Base-by-base conservation (phyloP, 192 early-diverging fungal genomes). In the Coemansia sp. region DNA sequence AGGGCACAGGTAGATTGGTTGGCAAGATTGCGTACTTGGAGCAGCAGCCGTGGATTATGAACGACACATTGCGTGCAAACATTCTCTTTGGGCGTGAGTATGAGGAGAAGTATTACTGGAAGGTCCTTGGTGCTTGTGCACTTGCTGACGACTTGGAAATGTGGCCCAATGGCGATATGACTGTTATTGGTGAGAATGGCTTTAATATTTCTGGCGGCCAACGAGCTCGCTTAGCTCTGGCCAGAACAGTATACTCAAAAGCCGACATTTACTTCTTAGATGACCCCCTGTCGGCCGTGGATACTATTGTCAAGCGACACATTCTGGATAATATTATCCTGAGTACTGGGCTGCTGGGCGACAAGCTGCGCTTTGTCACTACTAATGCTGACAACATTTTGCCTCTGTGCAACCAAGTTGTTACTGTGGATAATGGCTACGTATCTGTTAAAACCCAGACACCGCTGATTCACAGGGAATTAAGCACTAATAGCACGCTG, bases 141-240 rank as follows among this genome's bases (percentile, higher is more conserved):
- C 66, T 92, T 11, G 79, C 72, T 23, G 81, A 85, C 9, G 92
- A 94, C 79, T 69, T 95, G 66, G 79, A 64, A 9, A 21, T 84
- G 18, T 75, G 91, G 70, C 71, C 86, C 21, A 76, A 81, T 16
- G 85, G 85, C 62, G 90, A 91, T 56, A 57, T 83, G 63, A 92
- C 91, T 0, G 86, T 90, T 42, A 87, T 91, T 70, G 90, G 87
- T 42, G 88, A 90, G 39, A 76, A 83, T 16, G 87, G 90, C 55
- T 87, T 86, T 46, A 92, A 90, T 59, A 83, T 94, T 59, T 90
- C 88, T 64, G 85, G 89, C 26, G 91, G 90, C 0, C 91, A 93
- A 71, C 60, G 81, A 10, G 87, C 89, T 34, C 88, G 91, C 11
- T 76, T 92, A 14, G 84, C 83, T 24, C 67, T 88, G 58, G 88